Percentiles rank a stretch among this genome's conserved stretches.
Evolutionary conservation across 2,329 filamentous ascomycete species (phyloP).

Genomic region (Graphilbum sp.): DNA sequence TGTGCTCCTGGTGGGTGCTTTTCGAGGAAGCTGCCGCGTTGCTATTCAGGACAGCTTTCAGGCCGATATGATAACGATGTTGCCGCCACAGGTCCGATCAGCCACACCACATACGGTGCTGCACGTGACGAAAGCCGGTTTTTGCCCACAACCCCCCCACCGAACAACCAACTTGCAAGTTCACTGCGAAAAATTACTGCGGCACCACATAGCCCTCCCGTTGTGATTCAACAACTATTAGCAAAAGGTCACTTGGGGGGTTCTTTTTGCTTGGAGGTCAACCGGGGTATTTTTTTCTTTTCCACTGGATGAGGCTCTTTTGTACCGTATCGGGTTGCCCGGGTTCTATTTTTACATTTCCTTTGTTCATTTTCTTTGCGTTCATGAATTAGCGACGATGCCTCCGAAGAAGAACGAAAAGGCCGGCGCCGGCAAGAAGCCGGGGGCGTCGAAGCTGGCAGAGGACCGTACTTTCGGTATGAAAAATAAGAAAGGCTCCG

Average conservation of each 20-base stretch:
- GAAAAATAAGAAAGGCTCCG: conserved; percentile 98
- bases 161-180: no score
- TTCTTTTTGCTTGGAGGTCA: no score
- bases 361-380: conserved; percentile 1
- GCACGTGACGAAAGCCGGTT: no score
- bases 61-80: neutral
- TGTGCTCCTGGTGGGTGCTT: neutral
- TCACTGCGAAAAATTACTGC: no score
- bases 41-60: conserved; percentile 1
- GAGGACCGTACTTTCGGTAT: conserved; percentile 98
- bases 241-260: no score
- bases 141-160: no score
- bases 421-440: conserved; percentile 35
- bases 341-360: neutral
- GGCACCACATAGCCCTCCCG: no score
- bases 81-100: neutral
- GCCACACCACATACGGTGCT: no score
- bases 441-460: conserved; percentile 41
- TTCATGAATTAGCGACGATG: conserved; percentile 35
- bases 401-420: conserved; percentile 51
- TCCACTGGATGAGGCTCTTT: no score
- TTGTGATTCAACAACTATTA: no score
- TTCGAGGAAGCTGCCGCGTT: neutral
- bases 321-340: no score
- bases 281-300: no score